Conservation (phyloP, 2,329 filamentous ascomycete genomes). For the Chaetomium sp. region DNA sequence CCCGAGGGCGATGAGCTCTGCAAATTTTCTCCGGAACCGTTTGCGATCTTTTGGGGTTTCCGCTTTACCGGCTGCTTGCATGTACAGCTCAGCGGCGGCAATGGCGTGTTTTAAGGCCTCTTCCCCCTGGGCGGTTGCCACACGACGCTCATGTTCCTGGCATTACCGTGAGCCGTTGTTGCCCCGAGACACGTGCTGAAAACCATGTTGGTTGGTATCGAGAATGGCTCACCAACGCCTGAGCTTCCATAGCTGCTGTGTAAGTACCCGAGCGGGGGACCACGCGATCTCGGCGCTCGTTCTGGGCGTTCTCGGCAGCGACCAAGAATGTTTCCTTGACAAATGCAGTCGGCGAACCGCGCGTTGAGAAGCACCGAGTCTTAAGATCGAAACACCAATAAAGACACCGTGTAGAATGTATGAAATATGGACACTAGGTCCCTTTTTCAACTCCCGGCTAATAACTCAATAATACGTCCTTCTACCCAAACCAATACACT, state of each 20-base stretch:
- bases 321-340: too few species aligned
- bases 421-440: too few species aligned
- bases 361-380: too few species aligned
- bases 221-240: constrained; percentile 34
- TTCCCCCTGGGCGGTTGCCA: constrained; percentile 45
- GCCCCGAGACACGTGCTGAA: fast-evolving
- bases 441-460: too few species aligned
- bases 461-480: too few species aligned
- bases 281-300: too few species aligned
- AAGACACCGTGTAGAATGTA: too few species aligned
- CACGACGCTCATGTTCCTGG: constrained; percentile 48
- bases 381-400: too few species aligned
- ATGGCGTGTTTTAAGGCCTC: constrained; percentile 72
- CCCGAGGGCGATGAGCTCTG: constrained; percentile 62
- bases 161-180: constrained; percentile 8
- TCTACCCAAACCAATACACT: too few species aligned
- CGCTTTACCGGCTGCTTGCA: constrained; percentile 64
- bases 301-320: too few species aligned
- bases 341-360: too few species aligned
- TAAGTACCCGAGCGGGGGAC: too few species aligned
- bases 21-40: constrained; percentile 61
- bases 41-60: constrained; percentile 55
- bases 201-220: not conserved
- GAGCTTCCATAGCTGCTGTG: constrained; percentile 36
- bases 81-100: constrained; percentile 70